Conservation (phyloP, 306 rosid species). For the Arachis stenosperma region DNA sequence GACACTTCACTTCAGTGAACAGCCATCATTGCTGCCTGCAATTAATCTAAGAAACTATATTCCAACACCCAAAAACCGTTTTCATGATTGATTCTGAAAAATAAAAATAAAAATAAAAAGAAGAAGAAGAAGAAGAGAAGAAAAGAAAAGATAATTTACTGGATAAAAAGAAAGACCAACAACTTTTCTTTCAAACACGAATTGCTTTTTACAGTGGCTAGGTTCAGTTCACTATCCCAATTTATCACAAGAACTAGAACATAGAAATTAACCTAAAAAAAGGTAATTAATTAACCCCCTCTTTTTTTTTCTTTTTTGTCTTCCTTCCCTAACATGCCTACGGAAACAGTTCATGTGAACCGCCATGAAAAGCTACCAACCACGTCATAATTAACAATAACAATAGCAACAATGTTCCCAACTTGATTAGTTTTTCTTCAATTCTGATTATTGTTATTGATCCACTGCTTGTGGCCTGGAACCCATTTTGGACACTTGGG, state of each 20-base stretch:
- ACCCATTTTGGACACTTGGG: conserved; percentile 98
- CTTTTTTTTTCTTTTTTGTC: not conserved
- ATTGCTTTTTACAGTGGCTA: conserved; percentile 74
- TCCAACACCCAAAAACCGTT: conserved; percentile 35
- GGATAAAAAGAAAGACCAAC: conserved; percentile 35
- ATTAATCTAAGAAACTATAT: conserved; percentile 46
- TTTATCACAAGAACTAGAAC: conserved; percentile 40
- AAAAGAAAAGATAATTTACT: conserved; percentile 12
- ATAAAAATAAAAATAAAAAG: not conserved
- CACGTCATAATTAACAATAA: not conserved
- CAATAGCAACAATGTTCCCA: not conserved
- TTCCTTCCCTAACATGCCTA: conserved; percentile 48
- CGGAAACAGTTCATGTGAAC: conserved; percentile 58
- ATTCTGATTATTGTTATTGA: conserved; percentile 40
- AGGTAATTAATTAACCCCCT: conserved; percentile 38
- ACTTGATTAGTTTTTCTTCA: conserved; percentile 22
- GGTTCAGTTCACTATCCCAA: conserved; percentile 59
- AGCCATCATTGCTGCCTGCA: conserved; percentile 51
- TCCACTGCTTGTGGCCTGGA: conserved; percentile 91
- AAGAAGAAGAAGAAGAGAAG: not conserved
- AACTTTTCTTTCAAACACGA: conserved; percentile 58
- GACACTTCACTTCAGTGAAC: conserved; percentile 41
- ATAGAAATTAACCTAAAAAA: conserved; percentile 55
- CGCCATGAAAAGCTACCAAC: conserved; percentile 50
- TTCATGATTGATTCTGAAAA: conserved; percentile 28